Percentiles rank a stretch among this genome's conserved stretches.
phyloP scores from a whole-genome alignment of 192 early-diverging fungal genomes.

The Mortierella antarctica region DNA sequence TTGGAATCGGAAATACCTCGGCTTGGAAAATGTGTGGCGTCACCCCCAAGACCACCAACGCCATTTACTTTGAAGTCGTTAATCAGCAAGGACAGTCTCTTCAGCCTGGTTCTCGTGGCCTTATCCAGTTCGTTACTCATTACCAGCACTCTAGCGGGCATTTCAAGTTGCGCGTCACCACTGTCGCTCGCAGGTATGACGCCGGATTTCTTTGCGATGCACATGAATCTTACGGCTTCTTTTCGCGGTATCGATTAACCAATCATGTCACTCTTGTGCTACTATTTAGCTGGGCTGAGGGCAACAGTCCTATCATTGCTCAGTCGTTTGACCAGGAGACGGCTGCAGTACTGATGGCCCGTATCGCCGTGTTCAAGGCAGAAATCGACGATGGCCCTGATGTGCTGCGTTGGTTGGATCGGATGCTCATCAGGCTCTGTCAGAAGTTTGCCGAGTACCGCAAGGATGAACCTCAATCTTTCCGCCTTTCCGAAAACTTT shows the following conservation, averaged over 20 bases:
- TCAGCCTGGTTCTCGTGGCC: constrained; percentile 84
- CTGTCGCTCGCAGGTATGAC: constrained; percentile 80
- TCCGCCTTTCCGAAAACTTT: constrained; percentile 93
- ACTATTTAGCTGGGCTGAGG: constrained; percentile 72
- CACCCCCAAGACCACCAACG: constrained; percentile 87
- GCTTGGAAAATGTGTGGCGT: constrained; percentile 96
- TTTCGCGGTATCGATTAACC: background rate
- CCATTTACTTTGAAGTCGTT: constrained; percentile 97
- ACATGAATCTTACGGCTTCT: background rate
- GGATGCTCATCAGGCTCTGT: constrained; percentile 98
- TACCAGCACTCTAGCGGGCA: constrained; percentile 96
- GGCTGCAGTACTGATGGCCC: constrained; percentile 96
- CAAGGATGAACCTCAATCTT: constrained; percentile 94
- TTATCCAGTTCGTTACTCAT: constrained; percentile 95
- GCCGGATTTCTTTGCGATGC: background rate
- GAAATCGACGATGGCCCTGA: constrained; percentile 98
- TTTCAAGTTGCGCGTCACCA: constrained; percentile 93
- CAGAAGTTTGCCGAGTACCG: constrained; percentile 97
- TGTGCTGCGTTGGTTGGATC: constrained; percentile 97
- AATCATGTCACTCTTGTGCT: background rate
- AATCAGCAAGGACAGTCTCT: constrained; percentile 87
- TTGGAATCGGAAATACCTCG: constrained; percentile 95
- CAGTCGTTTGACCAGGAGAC: constrained; percentile 98
- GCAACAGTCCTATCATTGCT: constrained; percentile 84
- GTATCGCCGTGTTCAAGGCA: constrained; percentile 97